Base-by-base conservation (phyloP, 2,329 filamentous ascomycete species). In the Chlorencoelia australis region DNA sequence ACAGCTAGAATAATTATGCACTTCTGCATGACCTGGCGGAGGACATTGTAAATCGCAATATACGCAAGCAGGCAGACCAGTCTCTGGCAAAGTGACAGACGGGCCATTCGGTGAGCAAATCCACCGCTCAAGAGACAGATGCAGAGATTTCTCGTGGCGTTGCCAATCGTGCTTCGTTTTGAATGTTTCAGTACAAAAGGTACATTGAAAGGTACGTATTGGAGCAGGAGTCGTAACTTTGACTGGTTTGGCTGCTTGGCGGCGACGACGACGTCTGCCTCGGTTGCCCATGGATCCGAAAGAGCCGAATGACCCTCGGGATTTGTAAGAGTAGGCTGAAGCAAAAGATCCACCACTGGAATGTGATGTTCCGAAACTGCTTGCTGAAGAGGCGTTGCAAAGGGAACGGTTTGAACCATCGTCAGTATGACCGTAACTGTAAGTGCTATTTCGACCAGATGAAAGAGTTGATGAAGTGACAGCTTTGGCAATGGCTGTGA, bases 141-240 rank as follows among this genome's bases (percentile, higher is more conserved):
- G 79, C 45, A 76, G 62, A 33, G 75, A 77, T 47, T 79, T 79
- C 51, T 85, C 79, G 53, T 84, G 79, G 40, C 79, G 65, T 49
- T 79, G 74, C 75, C 75, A 80, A 56, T 80, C 75, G 49, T 80
- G 73, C 53, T 80, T 80, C 3, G 75, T 79, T 46, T 74, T 65
- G 57, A 79, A 80, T 0, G 73, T 76, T 45, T 79, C 74, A 5
- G 75, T 79, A 55, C 75, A 80, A 63, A 80, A 80, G 43, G 75
- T 80, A 55, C 75, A 80, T 55, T 79, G 75, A 56, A 50, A 57
- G 66, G 66, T 29, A 63, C 67, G 19, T 61, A 46, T 51, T 53
- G 45, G 59, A 54, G 49, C 65, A 58, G 41, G 63, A 45, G 35
- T 65, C 47, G 22, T 70, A 63, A 39, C 53, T 46, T 69, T 67